These are phyloP conservation scores for Brassica nigra DNA, from an alignment of 345 rosid species.

Conservation along the genomic window DNA sequence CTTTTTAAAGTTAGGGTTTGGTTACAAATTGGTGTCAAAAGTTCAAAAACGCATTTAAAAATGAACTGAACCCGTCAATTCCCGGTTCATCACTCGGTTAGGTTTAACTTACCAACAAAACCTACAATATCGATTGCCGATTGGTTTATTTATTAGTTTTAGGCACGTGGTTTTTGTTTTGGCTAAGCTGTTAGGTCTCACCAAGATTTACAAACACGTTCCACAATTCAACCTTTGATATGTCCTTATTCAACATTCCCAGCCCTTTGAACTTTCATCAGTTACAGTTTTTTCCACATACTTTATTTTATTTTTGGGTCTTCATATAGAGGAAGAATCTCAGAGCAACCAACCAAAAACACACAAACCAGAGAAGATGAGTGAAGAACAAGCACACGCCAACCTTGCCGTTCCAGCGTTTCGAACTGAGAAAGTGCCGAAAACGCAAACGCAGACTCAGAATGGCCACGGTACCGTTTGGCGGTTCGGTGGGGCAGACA, in stretches of 20 bases:
- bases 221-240: not conserved
- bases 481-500: constrained; percentile 44
- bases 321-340: constrained; percentile 1
- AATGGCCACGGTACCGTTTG: constrained; percentile 35
- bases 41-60: not conserved
- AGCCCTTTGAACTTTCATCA: not conserved
- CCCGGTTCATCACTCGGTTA: not conserved
- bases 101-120: not conserved
- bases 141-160: not conserved
- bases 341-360: not conserved
- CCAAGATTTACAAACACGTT: constrained; percentile 20
- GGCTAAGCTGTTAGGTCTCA: constrained; percentile 27
- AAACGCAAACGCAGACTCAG: constrained; percentile 14
- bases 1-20: no score
- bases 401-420: constrained; percentile 30
- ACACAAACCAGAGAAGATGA: constrained; percentile 8
- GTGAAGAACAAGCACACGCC: constrained; percentile 34
- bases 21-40: not conserved
- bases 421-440: constrained; percentile 22
- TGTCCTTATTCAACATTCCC: not conserved
- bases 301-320: not conserved
- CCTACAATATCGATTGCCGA: not conserved
- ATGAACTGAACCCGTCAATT: not conserved
- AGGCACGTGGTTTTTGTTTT: constrained; percentile 30
- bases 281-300: not conserved